These are phyloP conservation scores for Hansenula sp. DNA, from an alignment of 1,139 yeast genomes.

Conservation along the genomic window DNA sequence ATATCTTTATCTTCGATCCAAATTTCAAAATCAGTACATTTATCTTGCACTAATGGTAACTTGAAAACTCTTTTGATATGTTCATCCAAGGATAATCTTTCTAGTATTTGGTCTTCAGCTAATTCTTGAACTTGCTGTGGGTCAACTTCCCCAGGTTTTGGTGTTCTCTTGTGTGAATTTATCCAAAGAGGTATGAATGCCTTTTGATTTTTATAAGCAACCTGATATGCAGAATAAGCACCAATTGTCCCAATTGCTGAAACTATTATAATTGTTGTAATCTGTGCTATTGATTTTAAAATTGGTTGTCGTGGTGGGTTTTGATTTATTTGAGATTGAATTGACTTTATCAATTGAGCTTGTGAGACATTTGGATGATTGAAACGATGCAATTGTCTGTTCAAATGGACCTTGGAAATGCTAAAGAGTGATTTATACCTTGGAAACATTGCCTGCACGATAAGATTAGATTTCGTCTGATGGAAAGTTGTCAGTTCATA, in stretches of 20 bases:
- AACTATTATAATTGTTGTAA: not conserved
- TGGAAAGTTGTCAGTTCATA: too few relatives aligned
- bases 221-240: conserved; percentile 9
- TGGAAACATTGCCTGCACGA: too few relatives aligned
- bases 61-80: conserved; percentile 15
- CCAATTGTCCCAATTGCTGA: conserved; percentile 7
- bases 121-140: conserved; percentile 11
- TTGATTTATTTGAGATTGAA: not conserved
- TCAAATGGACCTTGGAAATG: not conserved
- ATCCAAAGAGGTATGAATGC: conserved; percentile 17
- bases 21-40: conserved; percentile 14
- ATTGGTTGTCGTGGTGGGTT: not conserved
- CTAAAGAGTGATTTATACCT: not conserved
- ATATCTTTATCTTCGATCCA: conserved; percentile 19
- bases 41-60: conserved; percentile 13
- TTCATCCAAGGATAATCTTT: conserved; percentile 15
- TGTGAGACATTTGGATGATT: not conserved
- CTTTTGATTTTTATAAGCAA: conserved; percentile 5
- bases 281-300: not conserved
- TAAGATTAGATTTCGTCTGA: too few relatives aligned
- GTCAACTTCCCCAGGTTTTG: conserved; percentile 11
- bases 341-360: not conserved
- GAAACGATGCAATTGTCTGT: not conserved
- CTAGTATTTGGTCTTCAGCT: conserved; percentile 20
- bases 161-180: conserved; percentile 11